These are phyloP conservation scores for Talaromyces stipitatus DNA, from an alignment of 495 filamentous ascomycete species.

Conservation along the genomic window DNA sequence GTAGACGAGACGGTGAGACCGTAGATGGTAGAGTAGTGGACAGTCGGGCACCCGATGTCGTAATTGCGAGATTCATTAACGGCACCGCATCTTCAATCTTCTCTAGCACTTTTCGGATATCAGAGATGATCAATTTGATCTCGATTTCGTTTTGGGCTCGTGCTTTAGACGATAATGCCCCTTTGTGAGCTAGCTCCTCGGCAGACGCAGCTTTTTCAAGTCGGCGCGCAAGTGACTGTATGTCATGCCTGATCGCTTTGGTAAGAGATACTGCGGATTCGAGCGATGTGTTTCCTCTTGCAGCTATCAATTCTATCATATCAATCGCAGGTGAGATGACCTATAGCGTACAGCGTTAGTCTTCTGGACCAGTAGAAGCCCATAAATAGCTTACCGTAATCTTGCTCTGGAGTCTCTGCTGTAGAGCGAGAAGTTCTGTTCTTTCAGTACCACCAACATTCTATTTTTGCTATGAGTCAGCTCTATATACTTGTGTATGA, in stretches of 20 bases:
- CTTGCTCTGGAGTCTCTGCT: slow-evolving; percentile 72
- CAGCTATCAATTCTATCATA: slow-evolving; percentile 87
- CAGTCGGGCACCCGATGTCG: slow-evolving; percentile 83
- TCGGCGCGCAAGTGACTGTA: slow-evolving; percentile 73
- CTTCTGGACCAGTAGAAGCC: background rate
- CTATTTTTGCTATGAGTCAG: slow-evolving; percentile 25
- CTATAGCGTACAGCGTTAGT: slow-evolving; percentile 28
- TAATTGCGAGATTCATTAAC: slow-evolving; percentile 89
- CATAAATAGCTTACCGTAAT: slow-evolving; percentile 54
- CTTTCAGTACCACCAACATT: slow-evolving; percentile 61
- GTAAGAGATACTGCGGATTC: slow-evolving; percentile 84
- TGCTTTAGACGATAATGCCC: slow-evolving; percentile 40
- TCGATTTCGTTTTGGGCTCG: slow-evolving; percentile 47
- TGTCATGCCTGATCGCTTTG: slow-evolving; percentile 79
- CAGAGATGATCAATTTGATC: slow-evolving; percentile 60
- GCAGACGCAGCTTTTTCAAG: slow-evolving; percentile 61
- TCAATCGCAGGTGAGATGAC: slow-evolving; percentile 91
- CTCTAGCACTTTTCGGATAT: slow-evolving; percentile 66
- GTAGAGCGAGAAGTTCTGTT: slow-evolving; percentile 62
- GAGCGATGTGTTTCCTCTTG: slow-evolving; percentile 88
- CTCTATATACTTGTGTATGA: background rate
- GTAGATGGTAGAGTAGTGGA: slow-evolving; percentile 71
- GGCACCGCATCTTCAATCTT: slow-evolving; percentile 92
- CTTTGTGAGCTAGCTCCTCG: slow-evolving; percentile 50
- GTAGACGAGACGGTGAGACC: slow-evolving; percentile 81